These are phyloP conservation scores for Cystobasidium pallidum DNA, from an alignment of 1,284 basidiomycete genomes.

Conservation along the genomic window DNA sequence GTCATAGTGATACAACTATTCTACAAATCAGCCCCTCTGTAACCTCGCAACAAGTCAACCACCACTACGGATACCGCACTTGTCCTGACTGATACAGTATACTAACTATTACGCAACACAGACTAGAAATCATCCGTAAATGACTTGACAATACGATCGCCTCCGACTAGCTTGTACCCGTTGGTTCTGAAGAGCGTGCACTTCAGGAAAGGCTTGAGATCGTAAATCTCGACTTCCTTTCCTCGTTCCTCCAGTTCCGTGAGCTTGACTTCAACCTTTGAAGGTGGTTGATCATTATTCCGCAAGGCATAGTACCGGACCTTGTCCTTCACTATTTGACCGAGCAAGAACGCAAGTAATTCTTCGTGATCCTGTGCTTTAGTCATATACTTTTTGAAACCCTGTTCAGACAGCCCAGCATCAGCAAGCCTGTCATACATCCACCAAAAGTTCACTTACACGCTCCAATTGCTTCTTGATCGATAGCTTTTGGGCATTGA, in stretches of 20 bases:
- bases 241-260: slow-evolving; percentile 83
- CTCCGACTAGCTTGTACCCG: slow-evolving; percentile 68
- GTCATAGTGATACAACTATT: neutral
- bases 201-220: slow-evolving; percentile 79
- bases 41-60: neutral
- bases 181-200: slow-evolving; percentile 86
- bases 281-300: slow-evolving; percentile 70
- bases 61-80: neutral
- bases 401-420: slow-evolving; percentile 59
- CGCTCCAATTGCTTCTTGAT: slow-evolving; percentile 97
- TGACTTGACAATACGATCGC: slow-evolving; percentile 48
- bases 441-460: slow-evolving; percentile 60
- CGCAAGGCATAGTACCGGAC: slow-evolving; percentile 78
- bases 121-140: slow-evolving; percentile 44
- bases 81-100: neutral
- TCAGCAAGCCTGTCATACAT: neutral
- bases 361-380: slow-evolving; percentile 93
- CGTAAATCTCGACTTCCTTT: slow-evolving; percentile 93
- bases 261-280: slow-evolving; percentile 69
- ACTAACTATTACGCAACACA: neutral
- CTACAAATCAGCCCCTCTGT: neutral
- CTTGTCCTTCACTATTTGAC: slow-evolving; percentile 92
- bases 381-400: slow-evolving; percentile 95
- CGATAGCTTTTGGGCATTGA: slow-evolving; percentile 94
- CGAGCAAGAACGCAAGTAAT: slow-evolving; percentile 88